Evolutionary conservation across 1,139 yeast species (phyloP), one percentile per base, ranked within the genome.

Genomic region (Diutina sp.): DNA sequence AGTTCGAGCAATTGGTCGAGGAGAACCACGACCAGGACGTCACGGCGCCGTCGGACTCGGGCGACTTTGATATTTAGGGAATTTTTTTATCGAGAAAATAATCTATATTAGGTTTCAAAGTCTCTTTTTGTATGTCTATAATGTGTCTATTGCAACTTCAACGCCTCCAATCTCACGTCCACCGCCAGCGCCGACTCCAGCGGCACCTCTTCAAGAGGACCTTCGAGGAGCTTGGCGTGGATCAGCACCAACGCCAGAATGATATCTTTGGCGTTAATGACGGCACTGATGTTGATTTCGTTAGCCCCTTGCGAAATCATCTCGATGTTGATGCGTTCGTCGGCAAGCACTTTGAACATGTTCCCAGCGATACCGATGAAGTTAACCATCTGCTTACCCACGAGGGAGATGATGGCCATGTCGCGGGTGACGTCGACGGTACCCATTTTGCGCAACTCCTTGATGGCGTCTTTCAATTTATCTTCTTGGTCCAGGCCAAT

Each of bases 261-360:
- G 12, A 96, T 85, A 66, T 93, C 95, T 59, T 75, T 74, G 63
- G 87, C 90, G 62, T 87, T 89, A 59, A 93, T 90, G 58, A 93
- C 99, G 60, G 98, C 95, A 47, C 96, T 88, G 57, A 93, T 93
- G 69, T 93, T 93, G 65, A 93, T 93, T 72, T 93, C 99, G 67
- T 93, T 91, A 44, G 99, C 97, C 63, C 99, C 99, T 76, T 93
- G 99, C 58, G 91, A 83, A 67, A 93, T 93, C 99, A 93, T 93
- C 70, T 93, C 99, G 64, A 93, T 90, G 72, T 93, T 93, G 65
- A 93, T 87, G 57, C 82, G 82, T 64, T 93, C 96, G 66, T 89
- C 95, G 5, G 98, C 98, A 64, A 93, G 76, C 2, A 95, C 90
- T 62, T 91, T 85, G 72, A 93, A 93, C 97, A 93, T 93, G 62